phyloP scores from a whole-genome alignment of 202 grass and related monocot genomes.

The Miscanthus sacchariflorus region DNA sequence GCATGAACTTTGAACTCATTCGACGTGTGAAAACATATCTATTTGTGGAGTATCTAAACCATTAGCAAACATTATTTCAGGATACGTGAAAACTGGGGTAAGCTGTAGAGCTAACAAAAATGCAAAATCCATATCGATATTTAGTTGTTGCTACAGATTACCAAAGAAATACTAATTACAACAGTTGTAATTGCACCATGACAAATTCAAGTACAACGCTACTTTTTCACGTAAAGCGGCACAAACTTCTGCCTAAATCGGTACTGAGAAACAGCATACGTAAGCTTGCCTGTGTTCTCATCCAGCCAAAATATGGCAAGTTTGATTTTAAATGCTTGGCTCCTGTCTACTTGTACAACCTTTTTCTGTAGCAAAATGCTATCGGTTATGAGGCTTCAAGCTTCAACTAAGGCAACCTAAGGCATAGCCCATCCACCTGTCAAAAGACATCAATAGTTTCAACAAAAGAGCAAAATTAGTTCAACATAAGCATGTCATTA shows the following conservation, averaged over 20 bases:
- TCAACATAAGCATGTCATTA: conserved; percentile 3
- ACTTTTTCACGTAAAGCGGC: background rate
- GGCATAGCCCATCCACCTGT: background rate
- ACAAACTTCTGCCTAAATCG: background rate
- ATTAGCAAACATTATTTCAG: too few relatives aligned
- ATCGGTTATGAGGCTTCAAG: background rate
- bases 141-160: background rate
- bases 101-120: background rate
- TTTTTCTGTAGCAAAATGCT: background rate
- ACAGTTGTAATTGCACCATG: background rate
- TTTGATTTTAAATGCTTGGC: conserved; percentile 11
- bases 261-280: conserved; percentile 1
- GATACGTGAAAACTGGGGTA: too few relatives aligned
- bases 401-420: background rate
- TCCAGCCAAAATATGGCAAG: background rate
- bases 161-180: background rate
- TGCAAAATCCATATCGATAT: background rate
- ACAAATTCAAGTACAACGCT: background rate
- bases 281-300: background rate
- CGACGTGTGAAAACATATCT: too few relatives aligned
- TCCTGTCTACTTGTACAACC: background rate
- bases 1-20: too few relatives aligned
- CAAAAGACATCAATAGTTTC: conserved; percentile 14
- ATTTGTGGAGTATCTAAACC: too few relatives aligned
- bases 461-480: background rate